Evolutionary conservation across 306 rosid species (phyloP), one percentile per base, ranked within the genome.

Genomic region (Lathyrus tuberosus): DNA sequence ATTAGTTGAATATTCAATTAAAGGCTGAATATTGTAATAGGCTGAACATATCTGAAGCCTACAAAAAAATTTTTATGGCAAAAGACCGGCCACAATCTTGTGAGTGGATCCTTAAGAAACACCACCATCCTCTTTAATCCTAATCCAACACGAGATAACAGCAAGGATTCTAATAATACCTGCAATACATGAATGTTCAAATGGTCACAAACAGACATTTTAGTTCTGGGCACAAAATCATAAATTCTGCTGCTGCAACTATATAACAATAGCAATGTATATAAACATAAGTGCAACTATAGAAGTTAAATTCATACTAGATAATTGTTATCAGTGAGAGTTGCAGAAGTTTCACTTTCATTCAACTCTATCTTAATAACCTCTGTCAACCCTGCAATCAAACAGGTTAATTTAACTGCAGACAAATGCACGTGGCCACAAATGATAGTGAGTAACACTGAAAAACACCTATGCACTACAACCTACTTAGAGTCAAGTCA

Each of bases 51-150:
- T 2, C n/a, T n/a, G n/a, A n/a, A n/a, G n/a, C n/a, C n/a, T n/a
- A n/a, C n/a, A n/a, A n/a, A n/a, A n/a, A 16, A 0, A 35, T 43
- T 30, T 28, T 65, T 22, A 65, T 49, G 84, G 79, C 79, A 89
- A 63, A 79, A 65, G 28, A 85, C 83, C 0, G 87, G 91, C 87
- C 97, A 89, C 67, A 75, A 40, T 71, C 80, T 73, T 69, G 14
- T 46, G 13, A 8, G 30, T 3, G 83, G 78, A 78, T 84, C 89
- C 66, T 46, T 77, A 48, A 88, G 88, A 28, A 40, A 10, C 54
- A 84, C 88, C 40, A 81, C 61, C 72, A 18, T 72, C 67, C 76
- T 67, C 12, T 40, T 62, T 51, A 4, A n/a, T 8, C 10, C 12
- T 5, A 6, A 0, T 18, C 61, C 72, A 3, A 6, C 6, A 17